Base-by-base conservation (phyloP, 2,329 filamentous ascomycete species). In the Verticillium isaacii region DNA sequence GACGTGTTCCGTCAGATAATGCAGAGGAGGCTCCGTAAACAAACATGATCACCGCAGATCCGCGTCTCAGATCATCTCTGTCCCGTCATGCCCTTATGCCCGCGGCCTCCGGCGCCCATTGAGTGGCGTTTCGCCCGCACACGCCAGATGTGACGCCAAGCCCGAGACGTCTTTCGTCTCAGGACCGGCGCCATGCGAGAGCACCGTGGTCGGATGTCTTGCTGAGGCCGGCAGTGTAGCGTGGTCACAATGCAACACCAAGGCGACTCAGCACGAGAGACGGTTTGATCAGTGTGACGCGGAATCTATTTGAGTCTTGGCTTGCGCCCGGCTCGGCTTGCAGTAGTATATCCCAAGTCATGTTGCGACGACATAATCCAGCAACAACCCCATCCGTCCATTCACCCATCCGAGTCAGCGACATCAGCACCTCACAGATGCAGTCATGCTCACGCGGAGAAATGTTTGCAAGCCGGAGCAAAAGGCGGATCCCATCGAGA, bases 401-500 rank as follows among this genome's bases (percentile, higher is more conserved):
- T 50, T 5, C 12, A 50, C n/a, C 19, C 25, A 45, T n/a, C 9
- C 45, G 45, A 50, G 45, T 50, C 45, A 25, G 12, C 11, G 3
- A 14, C 45, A 50, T n/a, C 45, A 50, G 8, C 11, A 41, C 14
- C 12, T 17, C 14, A 41, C 15, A 41, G 1, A 14, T 19, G 12
- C 6, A 15, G 37, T 4, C 15, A 12, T 23, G 14, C 14, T 56
- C 32, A 57, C 36, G 8, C 58, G 54, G 54, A 57, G 25, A 17
- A 66, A 66, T 66, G 64, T 66, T 66, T 66, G 64, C 64, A 66
- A 66, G 63, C 64, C 64, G 64, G 58, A 58, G 58, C 64, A 60
- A 50, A 58, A 62, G 57, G 59, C 61, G 60, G 60, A 15, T 19
- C 62, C 57, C 65, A 55, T 61, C 29, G 64, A 45, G 19, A 23